These are phyloP conservation scores for Hypoxylon rubiginosum DNA, from an alignment of 2,329 filamentous ascomycete genomes.

Conservation along the genomic window DNA sequence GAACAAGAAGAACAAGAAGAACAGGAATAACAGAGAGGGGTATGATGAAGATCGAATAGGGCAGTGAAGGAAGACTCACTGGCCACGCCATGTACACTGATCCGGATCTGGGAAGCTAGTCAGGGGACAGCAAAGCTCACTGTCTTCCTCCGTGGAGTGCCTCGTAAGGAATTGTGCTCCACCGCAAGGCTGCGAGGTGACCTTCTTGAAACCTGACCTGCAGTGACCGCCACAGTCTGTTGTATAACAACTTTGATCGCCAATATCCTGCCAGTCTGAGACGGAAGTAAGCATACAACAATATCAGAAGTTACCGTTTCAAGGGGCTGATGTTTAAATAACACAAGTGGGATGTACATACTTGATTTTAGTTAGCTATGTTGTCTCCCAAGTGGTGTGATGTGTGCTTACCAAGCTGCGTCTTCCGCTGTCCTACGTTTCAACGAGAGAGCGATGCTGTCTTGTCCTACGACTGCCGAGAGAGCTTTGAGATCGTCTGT, in stretches of 20 bases:
- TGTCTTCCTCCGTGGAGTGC: slow-evolving; percentile 37
- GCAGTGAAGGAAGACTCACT: neutral
- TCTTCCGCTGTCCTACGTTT: slow-evolving; percentile 15
- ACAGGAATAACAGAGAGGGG: too few relatives aligned
- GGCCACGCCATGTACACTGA: slow-evolving; percentile 52
- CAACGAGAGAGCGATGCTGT: slow-evolving; percentile 15
- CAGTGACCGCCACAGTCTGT: slow-evolving; percentile 50
- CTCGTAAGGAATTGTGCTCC: slow-evolving; percentile 2
- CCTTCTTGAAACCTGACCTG: slow-evolving; percentile 48
- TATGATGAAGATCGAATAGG: neutral
- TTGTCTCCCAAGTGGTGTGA: neutral
- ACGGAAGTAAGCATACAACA: neutral
- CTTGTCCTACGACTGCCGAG: slow-evolving; percentile 24
- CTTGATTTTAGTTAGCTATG: neutral
- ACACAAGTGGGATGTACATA: neutral
- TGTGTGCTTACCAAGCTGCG: slow-evolving; percentile 27
- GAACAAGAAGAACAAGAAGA: too few relatives aligned
- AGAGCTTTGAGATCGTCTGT: slow-evolving; percentile 42
- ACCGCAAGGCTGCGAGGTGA: slow-evolving; percentile 50
- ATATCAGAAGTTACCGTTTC: too few relatives aligned
- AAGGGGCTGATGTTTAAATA: too few relatives aligned
- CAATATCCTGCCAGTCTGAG: neutral
- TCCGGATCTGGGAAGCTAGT: slow-evolving; percentile 48
- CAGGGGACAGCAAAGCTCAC: slow-evolving; percentile 52
- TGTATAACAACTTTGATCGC: slow-evolving; percentile 46